A percentile compares a stretch with the other conserved stretches of the same genome.
Conservation (phyloP, 139 green algal species). For the Chlamydomonas applanata region DNA sequence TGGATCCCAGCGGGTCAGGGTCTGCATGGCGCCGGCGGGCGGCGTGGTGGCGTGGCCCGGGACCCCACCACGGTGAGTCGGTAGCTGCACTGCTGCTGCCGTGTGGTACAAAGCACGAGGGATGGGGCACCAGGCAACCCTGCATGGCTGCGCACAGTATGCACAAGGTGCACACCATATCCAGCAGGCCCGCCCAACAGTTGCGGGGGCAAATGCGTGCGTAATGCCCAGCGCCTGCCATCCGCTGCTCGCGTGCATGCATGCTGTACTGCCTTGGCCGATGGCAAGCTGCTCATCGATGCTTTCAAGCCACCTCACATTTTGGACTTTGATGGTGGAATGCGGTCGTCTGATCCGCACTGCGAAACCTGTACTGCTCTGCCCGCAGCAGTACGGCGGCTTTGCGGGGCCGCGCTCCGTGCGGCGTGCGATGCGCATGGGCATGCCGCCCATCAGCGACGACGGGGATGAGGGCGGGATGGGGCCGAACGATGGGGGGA, state of each 20-base stretch:
- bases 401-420: conserved; percentile 5
- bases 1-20: not conserved
- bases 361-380: too few species aligned
- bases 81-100: too few species aligned
- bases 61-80: not conserved
- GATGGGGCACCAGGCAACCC: too few species aligned
- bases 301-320: not conserved
- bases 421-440: not conserved
- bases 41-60: not conserved
- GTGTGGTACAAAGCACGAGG: too few species aligned
- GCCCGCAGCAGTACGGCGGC: not conserved
- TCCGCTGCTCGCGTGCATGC: not conserved
- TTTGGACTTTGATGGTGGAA: not conserved
- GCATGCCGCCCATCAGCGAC: not conserved
- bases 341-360: not conserved
- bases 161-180: too few species aligned
- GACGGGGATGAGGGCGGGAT: too few species aligned
- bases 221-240: not conserved
- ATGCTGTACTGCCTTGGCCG: not conserved
- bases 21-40: not conserved
- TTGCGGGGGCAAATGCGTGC: too few species aligned
- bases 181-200: too few species aligned
- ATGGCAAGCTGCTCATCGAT: not conserved
- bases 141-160: too few species aligned
- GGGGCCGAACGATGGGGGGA: too few species aligned